phyloP scores from a whole-genome alignment of 192 early-diverging fungal species.

The Coemansia sp. region DNA sequence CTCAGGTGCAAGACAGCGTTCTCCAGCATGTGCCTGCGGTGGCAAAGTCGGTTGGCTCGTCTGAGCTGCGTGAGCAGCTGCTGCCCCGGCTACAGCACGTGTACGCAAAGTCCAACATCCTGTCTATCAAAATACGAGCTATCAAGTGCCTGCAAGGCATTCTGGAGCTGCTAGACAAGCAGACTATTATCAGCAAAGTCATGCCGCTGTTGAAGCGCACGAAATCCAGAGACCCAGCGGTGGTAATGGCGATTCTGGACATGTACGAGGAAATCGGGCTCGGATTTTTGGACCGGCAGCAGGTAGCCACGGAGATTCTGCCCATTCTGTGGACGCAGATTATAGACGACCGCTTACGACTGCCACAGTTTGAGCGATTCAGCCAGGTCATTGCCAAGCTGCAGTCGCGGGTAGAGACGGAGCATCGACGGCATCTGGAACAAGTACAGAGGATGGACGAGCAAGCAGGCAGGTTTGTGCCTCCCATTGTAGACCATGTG shows the following conservation, averaged over 20 bases:
- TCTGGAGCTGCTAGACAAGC: conserved; percentile 65
- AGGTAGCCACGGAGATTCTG: conserved; percentile 71
- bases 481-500: not conserved
- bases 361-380: conserved; percentile 69
- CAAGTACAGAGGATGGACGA: conserved; percentile 55
- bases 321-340: conserved; percentile 75
- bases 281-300: conserved; percentile 66
- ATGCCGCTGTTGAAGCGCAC: conserved; percentile 76
- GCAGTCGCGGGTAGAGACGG: conserved; percentile 57
- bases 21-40: conserved; percentile 61
- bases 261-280: conserved; percentile 76
- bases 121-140: conserved; percentile 70
- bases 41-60: conserved; percentile 58
- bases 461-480: not conserved
- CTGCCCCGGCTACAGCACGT: conserved; percentile 74
- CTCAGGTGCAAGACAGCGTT: conserved; percentile 64
- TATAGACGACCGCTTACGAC: conserved; percentile 66
- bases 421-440: conserved; percentile 61
- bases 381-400: conserved; percentile 60
- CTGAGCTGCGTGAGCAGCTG: conserved; percentile 61
- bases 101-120: conserved; percentile 63
- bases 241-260: conserved; percentile 73
- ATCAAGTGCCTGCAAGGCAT: conserved; percentile 68
- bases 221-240: conserved; percentile 71
- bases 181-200: conserved; percentile 68